These are phyloP conservation scores for Coniferiporia weirii DNA, from an alignment of 1,284 basidiomycete species.

Conservation along the genomic window DNA sequence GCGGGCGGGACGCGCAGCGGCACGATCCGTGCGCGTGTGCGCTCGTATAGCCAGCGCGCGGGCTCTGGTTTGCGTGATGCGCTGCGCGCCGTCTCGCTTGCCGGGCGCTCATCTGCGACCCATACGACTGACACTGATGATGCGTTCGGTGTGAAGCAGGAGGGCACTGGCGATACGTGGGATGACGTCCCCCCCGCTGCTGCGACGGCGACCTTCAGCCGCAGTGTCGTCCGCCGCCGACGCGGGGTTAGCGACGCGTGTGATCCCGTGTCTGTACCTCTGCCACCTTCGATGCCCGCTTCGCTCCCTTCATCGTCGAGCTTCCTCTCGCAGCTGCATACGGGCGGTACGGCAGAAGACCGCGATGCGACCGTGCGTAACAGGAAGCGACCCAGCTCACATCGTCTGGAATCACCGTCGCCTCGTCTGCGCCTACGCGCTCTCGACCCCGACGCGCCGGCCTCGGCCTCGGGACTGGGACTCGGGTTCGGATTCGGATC, in stretches of 20 bases:
- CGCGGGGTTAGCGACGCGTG: slow-evolving; percentile 30
- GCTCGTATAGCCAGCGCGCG: slow-evolving; percentile 14
- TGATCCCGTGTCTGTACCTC: not conserved
- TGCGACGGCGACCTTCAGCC: too few relatives aligned
- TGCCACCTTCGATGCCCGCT: not conserved
- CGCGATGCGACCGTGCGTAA: slow-evolving; percentile 65
- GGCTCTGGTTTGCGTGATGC: slow-evolving; percentile 9
- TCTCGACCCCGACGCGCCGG: not conserved
- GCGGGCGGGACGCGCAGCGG: not conserved
- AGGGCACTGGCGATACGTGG: not conserved
- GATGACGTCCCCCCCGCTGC: not conserved
- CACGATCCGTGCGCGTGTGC: slow-evolving; percentile 3
- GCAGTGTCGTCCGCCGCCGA: slow-evolving; percentile 28
- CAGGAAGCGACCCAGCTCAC: slow-evolving; percentile 43
- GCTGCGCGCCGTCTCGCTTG: slow-evolving; percentile 8
- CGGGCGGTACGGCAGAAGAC: slow-evolving; percentile 29
- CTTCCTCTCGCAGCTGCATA: too few relatives aligned
- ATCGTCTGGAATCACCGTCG: not conserved
- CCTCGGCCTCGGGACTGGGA: too few relatives aligned
- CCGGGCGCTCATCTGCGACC: not conserved
- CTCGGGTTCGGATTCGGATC: too few relatives aligned
- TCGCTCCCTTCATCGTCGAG: too few relatives aligned
- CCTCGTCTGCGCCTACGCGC: not conserved
- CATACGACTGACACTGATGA: slow-evolving; percentile 49
- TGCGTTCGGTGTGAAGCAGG: slow-evolving; percentile 54